Base-by-base conservation (phyloP, 139 green algal species). In the Chlamydomonas sphaeroides region DNA sequence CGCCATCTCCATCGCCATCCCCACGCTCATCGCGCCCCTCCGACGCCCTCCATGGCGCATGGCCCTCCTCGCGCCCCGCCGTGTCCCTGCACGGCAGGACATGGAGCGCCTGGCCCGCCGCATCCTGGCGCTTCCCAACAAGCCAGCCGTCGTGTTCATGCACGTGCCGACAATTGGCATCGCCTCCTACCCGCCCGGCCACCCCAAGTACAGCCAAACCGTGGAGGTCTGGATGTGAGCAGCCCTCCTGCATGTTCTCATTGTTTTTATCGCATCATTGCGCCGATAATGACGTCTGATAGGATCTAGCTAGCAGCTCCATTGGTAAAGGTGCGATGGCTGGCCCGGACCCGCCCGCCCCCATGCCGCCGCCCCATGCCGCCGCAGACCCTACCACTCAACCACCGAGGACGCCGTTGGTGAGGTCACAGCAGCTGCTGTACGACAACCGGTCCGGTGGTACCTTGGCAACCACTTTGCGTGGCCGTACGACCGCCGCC, bases 111-210 rank as follows among this genome's bases (percentile, higher is more conserved):
- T 79, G 36, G 38, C 57, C 38, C 72, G 72, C 23, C 72, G 72
- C 39, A 26, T 70, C 2, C 74, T 80, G 25, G 74, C 39, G 21
- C 57, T 80, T 59, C 74, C 74, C 21, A 35, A 45, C n/a, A 57
- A 45, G 14, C 74, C 74, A 18, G 74, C 74, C 5, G 74, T 80
- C 45, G 74, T 80, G 38, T 32, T 80, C 38, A 80, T 80, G 74
- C 74, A 80, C 39, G 59, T 68, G 56, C 72, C 72, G 18, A 56
- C 49, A 8, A 51, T 33, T 0, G 21, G 36, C 36, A 68, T 69
- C 56, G 72, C 72, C 28, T 5, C 26, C 25, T 80, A 80, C 72
- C 72, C 72, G 14, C 14, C 5, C 8, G 56, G 57, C 28, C 72
- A 80, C 72, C 72, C 56, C 36, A 80, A n/a, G n/a, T n/a, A n/a